Evolutionary conservation across 305 asterid species (phyloP).

Genomic region (Andrographis paniculata): DNA sequence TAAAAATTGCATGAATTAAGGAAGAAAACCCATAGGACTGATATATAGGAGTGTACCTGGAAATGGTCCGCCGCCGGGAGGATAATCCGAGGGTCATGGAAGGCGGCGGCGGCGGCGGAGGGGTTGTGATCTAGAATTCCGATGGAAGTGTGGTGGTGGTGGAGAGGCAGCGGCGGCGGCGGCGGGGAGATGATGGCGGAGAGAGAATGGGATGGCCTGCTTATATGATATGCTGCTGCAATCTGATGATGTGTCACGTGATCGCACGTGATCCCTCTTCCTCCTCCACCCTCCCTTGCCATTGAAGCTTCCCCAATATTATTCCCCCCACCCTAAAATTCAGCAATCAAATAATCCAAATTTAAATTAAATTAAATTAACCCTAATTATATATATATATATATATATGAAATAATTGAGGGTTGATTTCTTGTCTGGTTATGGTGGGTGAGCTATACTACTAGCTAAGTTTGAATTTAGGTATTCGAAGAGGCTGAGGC

Average conservation of each 20-base stretch:
- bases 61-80: conserved; percentile 51
- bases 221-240: conserved; percentile 45
- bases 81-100: conserved; percentile 58
- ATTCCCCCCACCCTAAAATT: conserved; percentile 54
- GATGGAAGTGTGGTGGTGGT: conserved; percentile 52
- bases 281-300: conserved; percentile 40
- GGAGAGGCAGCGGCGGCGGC: conserved; percentile 32
- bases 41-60: conserved; percentile 35
- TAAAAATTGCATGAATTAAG: not conserved
- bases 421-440: not conserved
- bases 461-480: conserved; percentile 9
- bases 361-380: no score
- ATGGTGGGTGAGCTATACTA: not conserved
- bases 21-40: not conserved
- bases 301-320: conserved; percentile 61
- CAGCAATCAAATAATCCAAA: not conserved
- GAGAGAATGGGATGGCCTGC: conserved; percentile 70
- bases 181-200: conserved; percentile 69
- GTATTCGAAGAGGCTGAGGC: conserved; percentile 24
- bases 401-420: no score
- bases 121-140: conserved; percentile 54
- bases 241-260: conserved; percentile 15
- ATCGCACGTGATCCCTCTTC: not conserved
- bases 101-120: conserved; percentile 52
- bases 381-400: no score